phyloP scores from a whole-genome alignment of 2,329 filamentous ascomycete species.

The Epichloe sp. region DNA sequence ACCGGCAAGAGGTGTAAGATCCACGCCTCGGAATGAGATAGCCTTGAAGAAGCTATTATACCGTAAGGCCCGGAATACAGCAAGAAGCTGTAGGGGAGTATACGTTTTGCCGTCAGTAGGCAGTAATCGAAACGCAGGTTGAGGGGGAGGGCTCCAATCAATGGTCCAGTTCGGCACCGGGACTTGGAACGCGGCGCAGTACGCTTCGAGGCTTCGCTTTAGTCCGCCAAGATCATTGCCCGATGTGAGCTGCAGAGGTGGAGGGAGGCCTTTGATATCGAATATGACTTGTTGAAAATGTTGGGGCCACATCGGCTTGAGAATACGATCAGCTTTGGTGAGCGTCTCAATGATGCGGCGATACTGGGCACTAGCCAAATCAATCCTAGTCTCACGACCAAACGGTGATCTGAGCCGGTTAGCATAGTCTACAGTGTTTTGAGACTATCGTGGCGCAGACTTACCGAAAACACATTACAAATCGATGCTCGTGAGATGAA shows the following conservation, averaged over 20 bases:
- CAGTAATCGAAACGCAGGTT: conserved; percentile 41
- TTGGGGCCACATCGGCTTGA: conserved; percentile 46
- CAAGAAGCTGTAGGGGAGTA: conserved; percentile 38
- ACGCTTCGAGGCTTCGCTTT: conserved; percentile 40
- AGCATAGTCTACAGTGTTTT: background rate
- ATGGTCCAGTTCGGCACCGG: conserved; percentile 37
- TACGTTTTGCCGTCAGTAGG: conserved; percentile 29
- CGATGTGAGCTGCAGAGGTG: conserved; percentile 39
- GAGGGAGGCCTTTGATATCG: conserved; percentile 36
- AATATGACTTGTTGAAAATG: conserved; percentile 41
- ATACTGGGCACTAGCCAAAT: conserved; percentile 41
- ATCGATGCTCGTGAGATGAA: conserved; percentile 39
- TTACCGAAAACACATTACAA: conserved; percentile 41
- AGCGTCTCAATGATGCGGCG: conserved; percentile 40
- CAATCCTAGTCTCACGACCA: conserved; percentile 29
- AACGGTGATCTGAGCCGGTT: conserved; percentile 24
- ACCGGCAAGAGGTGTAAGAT: conserved; percentile 28
- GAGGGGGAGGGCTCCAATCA: conserved; percentile 28
- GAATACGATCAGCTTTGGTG: conserved; percentile 38
- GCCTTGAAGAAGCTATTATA: conserved; percentile 49
- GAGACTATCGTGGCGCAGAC: conserved; percentile 5
- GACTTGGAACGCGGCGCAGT: conserved; percentile 38
- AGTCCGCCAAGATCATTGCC: conserved; percentile 43
- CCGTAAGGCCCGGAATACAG: conserved; percentile 40
- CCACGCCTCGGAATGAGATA: conserved; percentile 40